phyloP scores from a whole-genome alignment of 163 green algal species.

The Prototheca cutis region DNA sequence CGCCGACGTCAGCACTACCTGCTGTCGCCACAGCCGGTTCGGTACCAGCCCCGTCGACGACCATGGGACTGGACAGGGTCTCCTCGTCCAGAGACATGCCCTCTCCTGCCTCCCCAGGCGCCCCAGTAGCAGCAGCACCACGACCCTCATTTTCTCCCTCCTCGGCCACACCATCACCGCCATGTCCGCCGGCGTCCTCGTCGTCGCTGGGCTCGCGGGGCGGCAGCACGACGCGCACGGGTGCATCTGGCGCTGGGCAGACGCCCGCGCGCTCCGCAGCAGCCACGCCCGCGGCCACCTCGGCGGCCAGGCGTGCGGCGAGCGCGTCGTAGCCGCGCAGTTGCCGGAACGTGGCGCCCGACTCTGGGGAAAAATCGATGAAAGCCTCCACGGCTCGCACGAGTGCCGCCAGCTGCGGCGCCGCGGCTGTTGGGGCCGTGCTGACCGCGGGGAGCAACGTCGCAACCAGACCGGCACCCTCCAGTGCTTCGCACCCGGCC shows the following conservation, averaged over 20 bases:
- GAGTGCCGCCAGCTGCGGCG: slow-evolving; percentile 48
- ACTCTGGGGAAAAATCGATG: slow-evolving; percentile 67
- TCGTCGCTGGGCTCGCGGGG: too few species aligned
- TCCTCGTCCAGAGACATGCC: too few species aligned
- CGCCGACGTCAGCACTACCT: too few species aligned
- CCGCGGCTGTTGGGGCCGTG: slow-evolving; percentile 41
- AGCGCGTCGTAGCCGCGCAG: slow-evolving; percentile 53
- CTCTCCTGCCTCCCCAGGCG: too few species aligned
- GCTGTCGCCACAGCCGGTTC: too few species aligned
- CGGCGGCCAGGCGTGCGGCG: slow-evolving; percentile 40
- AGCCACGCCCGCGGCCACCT: slow-evolving; percentile 36
- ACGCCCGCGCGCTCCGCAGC: not conserved
- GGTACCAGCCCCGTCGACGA: too few species aligned
- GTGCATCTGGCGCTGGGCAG: not conserved
- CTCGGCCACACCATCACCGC: too few species aligned
- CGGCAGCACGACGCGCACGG: too few species aligned
- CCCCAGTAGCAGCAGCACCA: too few species aligned
- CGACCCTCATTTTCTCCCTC: too few species aligned
- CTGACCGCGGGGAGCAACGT: slow-evolving; percentile 75
- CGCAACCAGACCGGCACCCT: slow-evolving; percentile 66
- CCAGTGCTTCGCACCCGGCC: slow-evolving; percentile 45
- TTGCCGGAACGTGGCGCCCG: slow-evolving; percentile 62
- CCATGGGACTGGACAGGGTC: too few species aligned
- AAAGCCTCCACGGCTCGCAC: slow-evolving; percentile 81
- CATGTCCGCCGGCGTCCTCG: too few species aligned